phyloP scores from a whole-genome alignment of 2,329 filamentous ascomycete genomes.

The Colletotrichum zoysiae region DNA sequence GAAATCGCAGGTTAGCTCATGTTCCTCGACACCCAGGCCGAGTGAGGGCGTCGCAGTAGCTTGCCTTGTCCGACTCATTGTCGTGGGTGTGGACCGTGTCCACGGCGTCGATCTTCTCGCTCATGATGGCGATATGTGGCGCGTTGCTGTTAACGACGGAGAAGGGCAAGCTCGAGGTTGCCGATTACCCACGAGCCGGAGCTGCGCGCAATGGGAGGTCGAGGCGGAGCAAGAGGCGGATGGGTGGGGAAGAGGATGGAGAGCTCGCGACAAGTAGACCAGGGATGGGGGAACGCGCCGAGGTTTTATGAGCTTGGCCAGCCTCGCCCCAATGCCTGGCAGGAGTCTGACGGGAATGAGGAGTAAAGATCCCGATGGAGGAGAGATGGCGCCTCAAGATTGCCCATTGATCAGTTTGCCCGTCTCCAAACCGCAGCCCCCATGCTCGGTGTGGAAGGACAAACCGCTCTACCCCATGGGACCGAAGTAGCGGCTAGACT shows the following conservation, averaged over 20 bases:
- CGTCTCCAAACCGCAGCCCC: conserved; percentile 23
- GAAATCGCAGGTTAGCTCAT: background rate
- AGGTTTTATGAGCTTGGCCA: conserved; percentile 43
- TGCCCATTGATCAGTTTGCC: conserved; percentile 16
- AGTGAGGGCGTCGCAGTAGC: background rate
- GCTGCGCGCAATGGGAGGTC: conserved; percentile 16
- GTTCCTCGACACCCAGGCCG: background rate
- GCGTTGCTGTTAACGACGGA: conserved; percentile 11
- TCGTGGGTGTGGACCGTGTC: conserved; percentile 39
- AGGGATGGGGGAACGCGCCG: conserved; percentile 37
- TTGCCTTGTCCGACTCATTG: conserved; percentile 39
- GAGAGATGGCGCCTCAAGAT: conserved; percentile 25
- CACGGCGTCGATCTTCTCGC: conserved; percentile 41
- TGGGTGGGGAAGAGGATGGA: conserved; percentile 38
- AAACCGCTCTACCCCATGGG: conserved; percentile 20
- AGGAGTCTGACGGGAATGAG: conserved; percentile 21
- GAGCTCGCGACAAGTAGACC: conserved; percentile 31
- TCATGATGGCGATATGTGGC: conserved; percentile 27
- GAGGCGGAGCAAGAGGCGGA: conserved; percentile 15
- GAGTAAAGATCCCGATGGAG: conserved; percentile 30
- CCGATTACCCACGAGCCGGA: conserved; percentile 35
- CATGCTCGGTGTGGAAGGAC: conserved; percentile 34
- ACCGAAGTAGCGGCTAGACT: conserved; percentile 38
- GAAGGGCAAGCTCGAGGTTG: conserved; percentile 6
- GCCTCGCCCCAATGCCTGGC: background rate